phyloP scores from a whole-genome alignment of 441 rosid species.

The Pelargonium australe region DNA sequence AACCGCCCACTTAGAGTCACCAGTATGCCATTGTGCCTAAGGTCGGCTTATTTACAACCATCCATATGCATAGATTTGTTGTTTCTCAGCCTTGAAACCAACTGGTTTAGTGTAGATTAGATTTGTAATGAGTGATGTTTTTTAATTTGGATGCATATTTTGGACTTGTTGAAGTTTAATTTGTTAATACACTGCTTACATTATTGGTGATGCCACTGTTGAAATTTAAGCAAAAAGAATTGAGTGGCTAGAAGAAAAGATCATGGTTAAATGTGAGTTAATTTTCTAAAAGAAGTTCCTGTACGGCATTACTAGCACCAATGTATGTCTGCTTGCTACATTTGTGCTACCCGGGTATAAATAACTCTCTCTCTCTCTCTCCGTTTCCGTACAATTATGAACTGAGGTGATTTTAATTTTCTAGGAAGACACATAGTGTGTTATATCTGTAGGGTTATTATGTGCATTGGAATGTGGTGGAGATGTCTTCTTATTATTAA shows the following conservation, averaged over 20 bases:
- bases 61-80: not conserved
- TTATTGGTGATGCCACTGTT: not conserved
- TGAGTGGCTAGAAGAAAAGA: not conserved
- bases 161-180: not conserved
- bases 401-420: too few species aligned
- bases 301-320: not conserved
- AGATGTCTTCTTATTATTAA: not conserved
- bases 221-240: not conserved
- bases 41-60: not conserved
- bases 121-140: not conserved
- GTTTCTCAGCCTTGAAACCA: not conserved
- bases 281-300: not conserved
- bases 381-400: too few species aligned
- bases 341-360: not conserved
- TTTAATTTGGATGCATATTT: not conserved
- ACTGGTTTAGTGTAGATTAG: not conserved
- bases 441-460: not conserved
- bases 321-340: not conserved
- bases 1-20: constrained; percentile 54
- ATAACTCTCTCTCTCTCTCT: not conserved
- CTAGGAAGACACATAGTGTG: not conserved
- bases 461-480: too few species aligned
- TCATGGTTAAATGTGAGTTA: not conserved
- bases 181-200: too few species aligned
- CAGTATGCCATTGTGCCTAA: constrained; percentile 33